These are phyloP conservation scores for Blumeria graminis DNA, from an alignment of 2,329 filamentous ascomycete genomes.

Conservation along the genomic window DNA sequence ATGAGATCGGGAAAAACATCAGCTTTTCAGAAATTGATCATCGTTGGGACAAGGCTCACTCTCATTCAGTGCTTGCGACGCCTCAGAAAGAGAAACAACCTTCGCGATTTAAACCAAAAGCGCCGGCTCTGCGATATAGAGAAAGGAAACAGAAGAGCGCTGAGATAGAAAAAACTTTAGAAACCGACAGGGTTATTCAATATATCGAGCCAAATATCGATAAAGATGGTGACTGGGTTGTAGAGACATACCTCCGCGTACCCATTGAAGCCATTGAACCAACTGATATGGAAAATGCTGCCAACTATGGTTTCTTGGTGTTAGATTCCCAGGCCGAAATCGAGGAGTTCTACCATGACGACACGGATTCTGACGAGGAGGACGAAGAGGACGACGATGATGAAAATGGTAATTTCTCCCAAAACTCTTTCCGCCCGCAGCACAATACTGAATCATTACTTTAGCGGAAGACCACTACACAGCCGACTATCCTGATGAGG, in stretches of 20 bases:
- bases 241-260: conserved; percentile 39
- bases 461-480: conserved; percentile 58
- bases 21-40: conserved; percentile 6
- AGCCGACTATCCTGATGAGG: conserved; percentile 60
- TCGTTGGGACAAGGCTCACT: not conserved
- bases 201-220: conserved; percentile 17
- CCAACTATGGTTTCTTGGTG: conserved; percentile 20
- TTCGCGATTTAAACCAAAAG: conserved; percentile 30
- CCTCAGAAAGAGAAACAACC: conserved; percentile 4
- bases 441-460: not conserved
- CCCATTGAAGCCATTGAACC: conserved; percentile 25
- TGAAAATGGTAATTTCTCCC: conserved; percentile 29
- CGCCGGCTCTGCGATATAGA: conserved; percentile 27
- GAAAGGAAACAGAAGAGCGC: conserved; percentile 26
- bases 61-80: conserved; percentile 1
- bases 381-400: conserved; percentile 41
- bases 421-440: not conserved
- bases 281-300: conserved; percentile 17
- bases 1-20: conserved; percentile 24
- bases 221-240: conserved; percentile 33
- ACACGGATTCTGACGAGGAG: conserved; percentile 37
- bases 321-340: conserved; percentile 17
- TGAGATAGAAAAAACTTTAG: conserved; percentile 4
- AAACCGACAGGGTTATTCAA: conserved; percentile 16
- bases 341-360: conserved; percentile 33